Evolutionary conservation across 2,329 filamentous ascomycete genomes (phyloP).

Genomic region (Scedosporium apiospermum): DNA sequence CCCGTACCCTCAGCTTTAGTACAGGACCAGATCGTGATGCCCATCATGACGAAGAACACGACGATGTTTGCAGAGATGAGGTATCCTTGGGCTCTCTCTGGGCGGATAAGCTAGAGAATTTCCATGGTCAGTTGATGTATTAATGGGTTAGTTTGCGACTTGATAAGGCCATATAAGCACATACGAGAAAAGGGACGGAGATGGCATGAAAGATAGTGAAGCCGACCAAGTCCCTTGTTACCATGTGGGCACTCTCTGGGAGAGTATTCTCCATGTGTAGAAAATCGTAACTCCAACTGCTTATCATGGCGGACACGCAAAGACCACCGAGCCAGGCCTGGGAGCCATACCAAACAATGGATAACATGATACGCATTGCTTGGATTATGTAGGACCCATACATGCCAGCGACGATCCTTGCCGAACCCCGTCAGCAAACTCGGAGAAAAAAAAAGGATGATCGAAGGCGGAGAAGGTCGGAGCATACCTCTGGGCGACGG

Average conservation of each 20-base stretch:
- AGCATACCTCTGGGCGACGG: background rate
- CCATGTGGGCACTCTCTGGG: conserved; percentile 25
- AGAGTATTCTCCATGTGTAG: conserved; percentile 34
- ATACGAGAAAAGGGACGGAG: conserved; percentile 32
- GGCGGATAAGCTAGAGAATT: conserved; percentile 25
- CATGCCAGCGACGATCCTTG: no score
- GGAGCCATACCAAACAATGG: no score
- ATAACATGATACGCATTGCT: no score
- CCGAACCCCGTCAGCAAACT: no score
- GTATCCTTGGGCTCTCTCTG: conserved; percentile 37
- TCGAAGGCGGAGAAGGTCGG: no score
- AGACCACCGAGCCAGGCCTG: no score
- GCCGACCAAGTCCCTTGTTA: conserved; percentile 34
- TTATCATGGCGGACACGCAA: no score
- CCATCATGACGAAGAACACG: conserved; percentile 34
- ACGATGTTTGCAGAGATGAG: conserved; percentile 33
- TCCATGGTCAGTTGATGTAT: no score
- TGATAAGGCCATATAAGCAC: no score
- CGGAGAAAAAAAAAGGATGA: no score
- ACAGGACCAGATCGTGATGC: conserved; percentile 38
- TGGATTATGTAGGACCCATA: no score
- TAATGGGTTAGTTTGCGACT: no score
- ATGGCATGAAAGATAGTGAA: conserved; percentile 42
- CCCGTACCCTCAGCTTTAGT: conserved; percentile 32
- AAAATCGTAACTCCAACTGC: conserved; percentile 15